phyloP scores from a whole-genome alignment of 129 eudicot genomes.

The Gnaphalium uliginosum region DNA sequence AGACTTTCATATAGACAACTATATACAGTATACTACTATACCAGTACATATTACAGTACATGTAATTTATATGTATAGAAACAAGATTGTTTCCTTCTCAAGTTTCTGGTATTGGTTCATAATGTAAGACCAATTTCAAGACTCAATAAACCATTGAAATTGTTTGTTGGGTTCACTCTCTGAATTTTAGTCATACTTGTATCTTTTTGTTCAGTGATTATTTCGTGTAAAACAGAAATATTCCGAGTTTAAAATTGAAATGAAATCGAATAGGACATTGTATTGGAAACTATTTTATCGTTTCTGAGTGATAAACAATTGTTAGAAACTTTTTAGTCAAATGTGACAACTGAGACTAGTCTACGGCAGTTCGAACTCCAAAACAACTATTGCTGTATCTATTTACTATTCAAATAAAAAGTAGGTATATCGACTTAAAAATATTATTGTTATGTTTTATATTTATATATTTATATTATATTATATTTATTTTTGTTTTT shows the following conservation, averaged over 20 bases:
- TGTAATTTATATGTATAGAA: neutral
- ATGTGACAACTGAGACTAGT: slow-evolving; percentile 2
- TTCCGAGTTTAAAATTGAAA: too few relatives aligned
- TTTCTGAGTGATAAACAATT: neutral
- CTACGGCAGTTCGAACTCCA: neutral
- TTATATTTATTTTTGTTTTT: too few relatives aligned
- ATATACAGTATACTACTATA: neutral
- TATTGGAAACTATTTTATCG: neutral
- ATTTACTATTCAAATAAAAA: too few relatives aligned
- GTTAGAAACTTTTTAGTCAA: neutral
- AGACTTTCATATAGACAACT: neutral
- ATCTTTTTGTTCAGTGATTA: neutral
- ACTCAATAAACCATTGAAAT: neutral
- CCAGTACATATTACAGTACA: neutral
- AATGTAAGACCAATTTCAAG: neutral
- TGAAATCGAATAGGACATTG: neutral
- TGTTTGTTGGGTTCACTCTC: slow-evolving; percentile 7
- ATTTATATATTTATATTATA: too few relatives aligned
- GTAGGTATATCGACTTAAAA: too few relatives aligned
- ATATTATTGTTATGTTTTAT: too few relatives aligned
- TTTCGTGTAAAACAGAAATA: too few relatives aligned
- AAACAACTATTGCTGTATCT: too few relatives aligned
- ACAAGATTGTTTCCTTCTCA: neutral
- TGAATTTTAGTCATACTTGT: neutral
- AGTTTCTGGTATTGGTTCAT: neutral